Evolutionary conservation across 2,329 filamentous ascomycete genomes (phyloP).

Genomic region (Ceratocystis cacaofunesta): DNA sequence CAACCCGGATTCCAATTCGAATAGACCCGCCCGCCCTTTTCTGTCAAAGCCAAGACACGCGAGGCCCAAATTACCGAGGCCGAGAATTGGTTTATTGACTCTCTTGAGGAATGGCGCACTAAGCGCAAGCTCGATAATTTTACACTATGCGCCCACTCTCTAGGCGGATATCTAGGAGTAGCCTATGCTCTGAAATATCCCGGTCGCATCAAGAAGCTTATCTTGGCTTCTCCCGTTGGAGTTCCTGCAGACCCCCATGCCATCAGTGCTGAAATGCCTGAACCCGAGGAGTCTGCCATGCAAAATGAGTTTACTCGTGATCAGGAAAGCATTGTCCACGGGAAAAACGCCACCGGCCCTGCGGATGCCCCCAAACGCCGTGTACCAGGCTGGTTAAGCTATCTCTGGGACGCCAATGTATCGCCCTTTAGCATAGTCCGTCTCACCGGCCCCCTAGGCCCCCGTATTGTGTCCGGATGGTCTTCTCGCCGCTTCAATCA

Average conservation of each 20-base stretch:
- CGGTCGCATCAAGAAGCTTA: slow-evolving; percentile 85
- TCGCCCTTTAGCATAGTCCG: slow-evolving; percentile 87
- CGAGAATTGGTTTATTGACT: slow-evolving; percentile 91
- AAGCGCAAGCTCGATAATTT: slow-evolving; percentile 82
- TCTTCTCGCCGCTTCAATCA: slow-evolving; percentile 85
- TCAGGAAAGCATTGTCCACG: slow-evolving; percentile 37
- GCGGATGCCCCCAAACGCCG: slow-evolving; percentile 33
- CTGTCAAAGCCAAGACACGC: slow-evolving; percentile 65
- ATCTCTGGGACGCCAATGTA: slow-evolving; percentile 93
- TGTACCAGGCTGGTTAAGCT: slow-evolving; percentile 73
- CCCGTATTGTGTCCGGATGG: slow-evolving; percentile 87
- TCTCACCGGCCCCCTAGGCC: slow-evolving; percentile 75
- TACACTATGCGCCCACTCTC: slow-evolving; percentile 79
- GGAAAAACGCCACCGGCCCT: slow-evolving; percentile 20
- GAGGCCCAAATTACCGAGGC: slow-evolving; percentile 73
- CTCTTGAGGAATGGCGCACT: slow-evolving; percentile 88
- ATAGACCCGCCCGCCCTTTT: slow-evolving; percentile 60
- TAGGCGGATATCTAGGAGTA: slow-evolving; percentile 88
- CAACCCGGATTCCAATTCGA: neutral
- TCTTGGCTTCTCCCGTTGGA: slow-evolving; percentile 85
- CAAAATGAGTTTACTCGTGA: slow-evolving; percentile 68
- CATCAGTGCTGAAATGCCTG: slow-evolving; percentile 63
- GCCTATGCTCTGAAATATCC: slow-evolving; percentile 96
- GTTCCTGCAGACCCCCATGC: slow-evolving; percentile 91
- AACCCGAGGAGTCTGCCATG: slow-evolving; percentile 57